Evolutionary conservation across 208 protist genomes (phyloP), one percentile per base, ranked within the genome.

Genomic region (Acanthamoeba castellanii): DNA sequence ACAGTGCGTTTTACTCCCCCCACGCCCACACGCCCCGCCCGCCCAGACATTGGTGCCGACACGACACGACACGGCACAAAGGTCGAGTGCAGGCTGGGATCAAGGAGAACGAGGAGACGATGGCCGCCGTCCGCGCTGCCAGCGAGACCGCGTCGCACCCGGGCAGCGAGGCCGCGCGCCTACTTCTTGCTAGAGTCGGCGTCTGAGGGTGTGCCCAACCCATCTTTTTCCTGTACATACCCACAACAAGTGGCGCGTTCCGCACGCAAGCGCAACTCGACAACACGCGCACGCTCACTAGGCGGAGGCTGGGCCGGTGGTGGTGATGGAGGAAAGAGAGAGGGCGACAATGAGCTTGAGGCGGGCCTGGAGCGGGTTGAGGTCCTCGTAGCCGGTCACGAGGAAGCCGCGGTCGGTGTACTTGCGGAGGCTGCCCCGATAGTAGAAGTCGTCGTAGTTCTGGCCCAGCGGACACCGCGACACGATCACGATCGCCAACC

Each of bases 361-460:
- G 6, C 64, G 64, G 27, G 64, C 64, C 64, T 70, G 64, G n/a
- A 70, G 64, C 64, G 64, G 64, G 64, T 70, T 70, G 64, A 70
- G 64, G 64, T 70, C 64, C 11, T 70, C 64, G 64, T 70, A 70
- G 64, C 64, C 64, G 6, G 14, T 70, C 64, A 70, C 64, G 64
- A 70, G 20, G 64, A 70, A 70, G 64, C 64, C 64, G 2, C 64
- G 64, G n/a, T 70, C 64, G 64, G 27, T 70, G 64, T 70, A 70
- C 64, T 70, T 70, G 64, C 64, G 64, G 25, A 70, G 64, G 64
- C 64, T 70, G 64, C 64, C 64, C 27, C 64, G 64, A 27, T 70
- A 70, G 27, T 70, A 70, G 64, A 70, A 70, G 64, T 70, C 64
- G 64, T 70, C 64, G 64, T 70, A 70, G 64, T 70, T 70, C 64